Evolutionary conservation across 2,329 filamentous ascomycete species (phyloP).

Genomic region (Scytalidium sp.): DNA sequence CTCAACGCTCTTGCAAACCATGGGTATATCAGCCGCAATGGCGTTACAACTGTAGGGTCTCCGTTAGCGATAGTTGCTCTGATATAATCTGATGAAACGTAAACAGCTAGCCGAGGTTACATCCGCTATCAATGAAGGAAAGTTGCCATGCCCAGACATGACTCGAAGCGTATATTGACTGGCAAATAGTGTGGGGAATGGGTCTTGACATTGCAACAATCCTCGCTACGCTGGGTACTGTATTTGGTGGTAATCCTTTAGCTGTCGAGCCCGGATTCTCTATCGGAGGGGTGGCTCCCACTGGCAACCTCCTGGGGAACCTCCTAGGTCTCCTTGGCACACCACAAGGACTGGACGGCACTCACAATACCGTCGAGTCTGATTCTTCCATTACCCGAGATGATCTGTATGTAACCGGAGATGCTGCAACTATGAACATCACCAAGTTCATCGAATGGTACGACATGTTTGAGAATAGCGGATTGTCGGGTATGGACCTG

Average conservation of each 20-base stretch:
- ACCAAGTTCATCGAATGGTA: slow-evolving; percentile 21
- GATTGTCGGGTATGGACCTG: slow-evolving; percentile 26
- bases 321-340: slow-evolving; percentile 23
- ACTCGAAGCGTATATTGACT: background rate
- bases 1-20: slow-evolving; percentile 39
- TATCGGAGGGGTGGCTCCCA: slow-evolving; percentile 26
- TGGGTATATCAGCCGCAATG: slow-evolving; percentile 36
- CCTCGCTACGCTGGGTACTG: slow-evolving; percentile 36
- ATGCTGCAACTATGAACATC: too few species aligned
- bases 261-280: slow-evolving; percentile 40
- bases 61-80: background rate
- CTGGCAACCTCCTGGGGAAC: slow-evolving; percentile 17
- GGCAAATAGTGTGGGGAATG: slow-evolving; percentile 39
- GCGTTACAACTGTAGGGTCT: slow-evolving; percentile 24
- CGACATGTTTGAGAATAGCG: slow-evolving; percentile 3
- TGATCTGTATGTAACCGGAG: slow-evolving; percentile 41
- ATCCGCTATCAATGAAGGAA: background rate
- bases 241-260: slow-evolving; percentile 39
- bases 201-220: slow-evolving; percentile 31
- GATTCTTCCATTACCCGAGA: slow-evolving; percentile 48
- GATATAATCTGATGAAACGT: background rate
- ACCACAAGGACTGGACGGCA: slow-evolving; percentile 42
- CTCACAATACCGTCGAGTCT: slow-evolving; percentile 50
- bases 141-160: too few species aligned
- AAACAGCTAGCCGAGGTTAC: background rate